Evolutionary conservation across 345 rosid species (phyloP).

Genomic region (Kandelia obovata): DNA sequence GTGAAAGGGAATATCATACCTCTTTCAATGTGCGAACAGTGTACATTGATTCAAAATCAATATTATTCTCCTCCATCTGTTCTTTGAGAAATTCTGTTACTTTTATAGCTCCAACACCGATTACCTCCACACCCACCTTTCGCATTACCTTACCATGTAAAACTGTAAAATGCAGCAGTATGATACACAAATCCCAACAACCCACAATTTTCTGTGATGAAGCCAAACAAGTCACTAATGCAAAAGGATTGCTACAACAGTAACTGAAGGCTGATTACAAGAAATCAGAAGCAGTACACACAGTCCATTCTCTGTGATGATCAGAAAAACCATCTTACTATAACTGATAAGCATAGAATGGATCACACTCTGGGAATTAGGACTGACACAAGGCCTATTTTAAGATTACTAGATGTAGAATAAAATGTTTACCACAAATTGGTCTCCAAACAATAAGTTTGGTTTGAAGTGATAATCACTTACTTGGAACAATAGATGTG

Average conservation of each 20-base stretch:
- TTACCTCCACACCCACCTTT: conserved; percentile 81
- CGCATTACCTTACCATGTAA: conserved; percentile 87
- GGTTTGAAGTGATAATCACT: conserved; percentile 21
- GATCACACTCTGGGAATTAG: not conserved
- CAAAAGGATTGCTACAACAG: not conserved
- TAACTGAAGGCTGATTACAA: not conserved
- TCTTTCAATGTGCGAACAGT: conserved; percentile 84
- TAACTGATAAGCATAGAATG: conserved; percentile 1
- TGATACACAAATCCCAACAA: conserved; percentile 20
- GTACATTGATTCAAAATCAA: conserved; percentile 64
- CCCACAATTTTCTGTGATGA: conserved; percentile 4
- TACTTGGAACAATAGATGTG: conserved; percentile 86
- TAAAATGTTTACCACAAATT: not conserved
- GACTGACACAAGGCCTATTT: not conserved
- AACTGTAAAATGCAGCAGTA: conserved; percentile 43
- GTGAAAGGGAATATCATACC: conserved; percentile 36
- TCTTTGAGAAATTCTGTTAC: conserved; percentile 82
- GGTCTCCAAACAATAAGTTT: not conserved
- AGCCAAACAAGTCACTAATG: not conserved
- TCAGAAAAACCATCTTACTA: not conserved
- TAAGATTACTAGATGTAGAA: conserved; percentile 6
- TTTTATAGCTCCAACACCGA: conserved; percentile 76
- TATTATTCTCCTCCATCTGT: conserved; percentile 70
- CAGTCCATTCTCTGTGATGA: not conserved
- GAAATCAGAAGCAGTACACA: not conserved